phyloP scores from a whole-genome alignment of 75 land plant genomes.

The Selaginella moellendorffii region DNA sequence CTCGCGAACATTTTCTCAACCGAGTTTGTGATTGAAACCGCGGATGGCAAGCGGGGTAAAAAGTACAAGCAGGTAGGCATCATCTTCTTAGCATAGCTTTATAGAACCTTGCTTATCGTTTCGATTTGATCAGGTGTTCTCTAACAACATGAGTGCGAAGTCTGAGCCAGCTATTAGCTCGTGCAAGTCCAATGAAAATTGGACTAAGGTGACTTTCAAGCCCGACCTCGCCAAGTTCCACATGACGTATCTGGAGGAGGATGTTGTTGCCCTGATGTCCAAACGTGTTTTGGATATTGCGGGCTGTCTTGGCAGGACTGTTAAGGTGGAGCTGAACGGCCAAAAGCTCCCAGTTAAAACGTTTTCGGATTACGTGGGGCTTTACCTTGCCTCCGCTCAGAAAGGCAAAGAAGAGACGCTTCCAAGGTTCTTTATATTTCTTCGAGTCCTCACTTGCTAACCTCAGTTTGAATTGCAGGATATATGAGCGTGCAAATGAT shows the following conservation, averaged over 20 bases:
- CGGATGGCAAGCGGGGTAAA: neutral
- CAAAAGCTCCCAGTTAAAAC: conserved; percentile 9
- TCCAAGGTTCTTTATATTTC: neutral
- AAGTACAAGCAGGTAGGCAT: neutral
- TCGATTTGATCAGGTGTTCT: neutral
- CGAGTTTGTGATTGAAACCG: neutral
- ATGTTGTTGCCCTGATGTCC: conserved; percentile 6
- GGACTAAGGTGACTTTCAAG: conserved; percentile 6
- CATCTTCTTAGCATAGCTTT: no score
- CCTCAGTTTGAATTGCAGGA: conserved; percentile 23
- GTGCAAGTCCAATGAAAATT: neutral
- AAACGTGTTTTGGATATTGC: conserved; percentile 12
- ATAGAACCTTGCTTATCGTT: no score
- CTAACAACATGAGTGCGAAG: neutral
- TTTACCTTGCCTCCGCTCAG: conserved; percentile 13
- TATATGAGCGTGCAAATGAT: conserved; percentile 52
- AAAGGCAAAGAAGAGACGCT: conserved; percentile 3
- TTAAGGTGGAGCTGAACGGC: conserved; percentile 15
- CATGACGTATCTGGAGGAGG: conserved; percentile 3
- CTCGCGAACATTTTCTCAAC: conserved; percentile 90
- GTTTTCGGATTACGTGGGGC: conserved; percentile 8
- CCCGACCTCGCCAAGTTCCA: neutral
- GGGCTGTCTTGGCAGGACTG: conserved; percentile 17
- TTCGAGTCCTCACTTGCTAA: neutral
- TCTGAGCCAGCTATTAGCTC: neutral